phyloP scores from a whole-genome alignment of 768 basidiomycete species.

The Tulasnella sp. region DNA sequence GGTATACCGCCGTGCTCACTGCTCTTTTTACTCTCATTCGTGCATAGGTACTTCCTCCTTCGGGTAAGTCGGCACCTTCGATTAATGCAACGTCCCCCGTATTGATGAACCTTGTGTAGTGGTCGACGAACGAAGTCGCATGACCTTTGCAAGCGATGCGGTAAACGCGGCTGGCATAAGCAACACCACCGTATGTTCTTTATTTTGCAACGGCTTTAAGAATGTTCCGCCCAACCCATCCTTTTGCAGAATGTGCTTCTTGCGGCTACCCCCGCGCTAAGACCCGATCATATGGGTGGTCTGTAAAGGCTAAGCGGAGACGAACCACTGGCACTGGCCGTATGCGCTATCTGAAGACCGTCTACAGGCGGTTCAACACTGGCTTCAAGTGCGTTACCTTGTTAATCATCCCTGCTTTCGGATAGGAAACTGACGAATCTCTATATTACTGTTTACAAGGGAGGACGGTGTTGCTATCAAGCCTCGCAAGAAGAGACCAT shows the following conservation, averaged over 20 bases:
- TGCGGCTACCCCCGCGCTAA: slow-evolving; percentile 97
- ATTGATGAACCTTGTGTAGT: slow-evolving; percentile 39
- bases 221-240: background rate
- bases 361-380: slow-evolving; percentile 96
- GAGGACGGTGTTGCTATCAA: slow-evolving; percentile 15
- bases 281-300: slow-evolving; percentile 95
- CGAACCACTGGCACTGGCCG: slow-evolving; percentile 98
- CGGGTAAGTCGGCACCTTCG: slow-evolving; percentile 50
- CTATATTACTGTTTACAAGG: background rate
- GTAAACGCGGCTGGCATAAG: slow-evolving; percentile 91
- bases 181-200: slow-evolving; percentile 85
- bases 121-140: slow-evolving; percentile 96
- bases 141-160: slow-evolving; percentile 96
- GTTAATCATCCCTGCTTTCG: background rate
- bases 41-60: slow-evolving; percentile 91
- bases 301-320: slow-evolving; percentile 97
- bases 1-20: slow-evolving; percentile 28
- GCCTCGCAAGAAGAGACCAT: background rate
- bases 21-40: slow-evolving; percentile 23
- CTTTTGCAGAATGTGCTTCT: slow-evolving; percentile 72
- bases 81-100: background rate
- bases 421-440: background rate
- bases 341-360: slow-evolving; percentile 88
- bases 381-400: slow-evolving; percentile 67
- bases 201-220: background rate